These are phyloP conservation scores for Phytophthora crassamura DNA, from an alignment of 352 stramenopile genomes.

Conservation along the genomic window DNA sequence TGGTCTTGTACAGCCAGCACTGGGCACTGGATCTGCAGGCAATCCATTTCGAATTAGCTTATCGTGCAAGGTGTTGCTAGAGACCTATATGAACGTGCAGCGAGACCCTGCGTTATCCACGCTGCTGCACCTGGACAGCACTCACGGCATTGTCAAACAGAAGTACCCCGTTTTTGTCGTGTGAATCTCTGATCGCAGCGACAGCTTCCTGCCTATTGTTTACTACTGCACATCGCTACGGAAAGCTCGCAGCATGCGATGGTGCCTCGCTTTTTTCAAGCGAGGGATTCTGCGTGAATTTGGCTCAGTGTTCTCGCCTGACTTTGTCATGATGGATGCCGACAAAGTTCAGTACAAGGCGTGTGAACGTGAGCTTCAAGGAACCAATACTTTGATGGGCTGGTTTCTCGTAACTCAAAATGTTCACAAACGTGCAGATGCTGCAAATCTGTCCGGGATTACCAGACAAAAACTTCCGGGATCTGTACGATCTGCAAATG, in stretches of 20 bases:
- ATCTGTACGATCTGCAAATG: not conserved
- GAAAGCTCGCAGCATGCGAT: not conserved
- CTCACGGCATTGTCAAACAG: not conserved
- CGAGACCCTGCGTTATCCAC: not conserved
- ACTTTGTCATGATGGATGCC: slow-evolving; percentile 7
- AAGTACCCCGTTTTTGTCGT: slow-evolving; percentile 3
- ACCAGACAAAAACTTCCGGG: not conserved
- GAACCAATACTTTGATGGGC: not conserved
- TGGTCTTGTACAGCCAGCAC: not conserved
- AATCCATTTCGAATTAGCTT: slow-evolving; percentile 1
- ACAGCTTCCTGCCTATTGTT: not conserved
- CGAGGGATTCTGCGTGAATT: not conserved
- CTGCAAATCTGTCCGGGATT: not conserved
- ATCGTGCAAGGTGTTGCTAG: not conserved
- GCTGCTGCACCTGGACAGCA: not conserved
- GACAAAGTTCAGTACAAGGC: slow-evolving; percentile 2
- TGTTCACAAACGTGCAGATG: not conserved
- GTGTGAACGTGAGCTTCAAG: not conserved
- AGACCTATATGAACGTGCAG: not conserved
- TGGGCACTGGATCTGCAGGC: not conserved
- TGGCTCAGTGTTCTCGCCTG: not conserved
- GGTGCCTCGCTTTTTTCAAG: not conserved
- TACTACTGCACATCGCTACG: slow-evolving; percentile 4
- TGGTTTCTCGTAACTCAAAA: not conserved
- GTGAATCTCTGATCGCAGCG: not conserved